Percentiles rank a stretch among this genome's conserved stretches.
These are phyloP conservation scores for Cytospora mali DNA, from an alignment of 2,329 filamentous ascomycete genomes.

Conservation along the genomic window DNA sequence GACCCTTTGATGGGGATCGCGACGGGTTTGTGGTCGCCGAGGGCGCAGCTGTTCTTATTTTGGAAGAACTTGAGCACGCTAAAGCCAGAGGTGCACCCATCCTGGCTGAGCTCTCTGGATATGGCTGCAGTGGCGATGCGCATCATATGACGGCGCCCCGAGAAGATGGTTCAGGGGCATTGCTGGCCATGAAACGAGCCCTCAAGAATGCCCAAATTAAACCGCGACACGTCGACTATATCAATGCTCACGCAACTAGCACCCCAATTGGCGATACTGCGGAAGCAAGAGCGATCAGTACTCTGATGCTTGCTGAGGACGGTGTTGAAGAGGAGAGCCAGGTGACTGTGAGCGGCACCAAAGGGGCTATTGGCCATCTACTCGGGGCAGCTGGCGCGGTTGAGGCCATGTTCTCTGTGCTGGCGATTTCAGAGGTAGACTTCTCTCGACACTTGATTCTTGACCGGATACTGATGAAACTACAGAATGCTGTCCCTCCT, in stretches of 20 bases:
- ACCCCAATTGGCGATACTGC: slow-evolving; percentile 84
- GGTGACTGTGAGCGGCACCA: slow-evolving; percentile 89
- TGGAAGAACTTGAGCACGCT: slow-evolving; percentile 91
- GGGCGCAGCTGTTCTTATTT: slow-evolving; percentile 81
- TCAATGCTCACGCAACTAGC: slow-evolving; percentile 94
- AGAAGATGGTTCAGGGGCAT: slow-evolving; percentile 79
- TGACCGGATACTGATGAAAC: not conserved
- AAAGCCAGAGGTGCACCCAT: slow-evolving; percentile 75
- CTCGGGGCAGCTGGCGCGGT: slow-evolving; percentile 89
- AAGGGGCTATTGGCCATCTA: slow-evolving; percentile 89
- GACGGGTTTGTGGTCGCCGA: slow-evolving; percentile 92
- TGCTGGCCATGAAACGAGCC: slow-evolving; percentile 82
- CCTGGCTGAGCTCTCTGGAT: slow-evolving; percentile 87
- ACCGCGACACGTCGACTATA: slow-evolving; percentile 78
- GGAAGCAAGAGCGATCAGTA: slow-evolving; percentile 81
- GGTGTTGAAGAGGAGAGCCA: slow-evolving; percentile 63
- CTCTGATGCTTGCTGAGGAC: slow-evolving; percentile 73
- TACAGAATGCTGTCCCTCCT: slow-evolving; percentile 76
- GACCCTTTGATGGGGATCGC: slow-evolving; percentile 82
- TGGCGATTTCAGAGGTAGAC: slow-evolving; percentile 77
- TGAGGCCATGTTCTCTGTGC: slow-evolving; percentile 82
- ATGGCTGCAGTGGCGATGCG: slow-evolving; percentile 88
- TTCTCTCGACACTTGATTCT: not conserved
- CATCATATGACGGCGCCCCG: slow-evolving; percentile 91
- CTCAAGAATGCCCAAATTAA: slow-evolving; percentile 70